These are phyloP conservation scores for Saitozyma podzolica DNA, from an alignment of 768 basidiomycete species.

Conservation along the genomic window DNA sequence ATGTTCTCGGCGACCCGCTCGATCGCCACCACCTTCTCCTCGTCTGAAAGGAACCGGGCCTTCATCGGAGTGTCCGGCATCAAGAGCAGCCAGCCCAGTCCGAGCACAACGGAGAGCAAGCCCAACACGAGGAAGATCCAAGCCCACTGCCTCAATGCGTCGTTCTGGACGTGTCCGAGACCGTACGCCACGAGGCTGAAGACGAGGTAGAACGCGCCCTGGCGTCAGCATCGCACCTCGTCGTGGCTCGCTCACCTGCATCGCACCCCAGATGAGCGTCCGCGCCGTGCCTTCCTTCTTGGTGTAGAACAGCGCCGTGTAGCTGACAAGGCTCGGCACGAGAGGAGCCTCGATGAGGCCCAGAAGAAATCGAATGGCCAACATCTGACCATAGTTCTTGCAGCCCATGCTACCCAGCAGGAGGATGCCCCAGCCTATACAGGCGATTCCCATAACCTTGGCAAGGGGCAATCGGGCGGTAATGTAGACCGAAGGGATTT, in stretches of 20 bases:
- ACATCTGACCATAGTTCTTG: slow-evolving; percentile 11
- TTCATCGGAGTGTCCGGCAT: no score
- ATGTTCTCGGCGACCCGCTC: slow-evolving; percentile 5
- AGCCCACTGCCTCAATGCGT: no score
- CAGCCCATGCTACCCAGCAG: slow-evolving; percentile 18
- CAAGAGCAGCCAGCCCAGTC: no score
- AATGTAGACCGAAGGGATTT: slow-evolving; percentile 20
- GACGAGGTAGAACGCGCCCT: slow-evolving; percentile 27
- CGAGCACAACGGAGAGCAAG: no score
- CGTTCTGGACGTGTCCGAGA: no score
- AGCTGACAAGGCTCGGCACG: slow-evolving; percentile 11
- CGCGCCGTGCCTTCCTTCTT: slow-evolving; percentile 12
- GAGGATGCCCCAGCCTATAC: slow-evolving; percentile 17
- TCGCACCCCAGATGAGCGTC: slow-evolving; percentile 25
- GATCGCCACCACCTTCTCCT: no score
- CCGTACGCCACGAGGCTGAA: neutral
- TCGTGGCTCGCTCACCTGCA: slow-evolving; percentile 13
- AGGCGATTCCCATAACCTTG: slow-evolving; percentile 20
- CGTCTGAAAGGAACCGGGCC: no score
- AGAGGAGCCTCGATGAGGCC: slow-evolving; percentile 9
- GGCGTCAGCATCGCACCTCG: neutral
- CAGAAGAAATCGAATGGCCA: slow-evolving; percentile 10
- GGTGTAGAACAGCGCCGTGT: slow-evolving; percentile 22
- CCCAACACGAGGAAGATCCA: no score
- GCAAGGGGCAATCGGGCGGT: slow-evolving; percentile 17